Percentiles rank a stretch among this genome's conserved stretches.
phyloP scores from a whole-genome alignment of 768 basidiomycete genomes.

The Agaricus sinodeliciosus region DNA sequence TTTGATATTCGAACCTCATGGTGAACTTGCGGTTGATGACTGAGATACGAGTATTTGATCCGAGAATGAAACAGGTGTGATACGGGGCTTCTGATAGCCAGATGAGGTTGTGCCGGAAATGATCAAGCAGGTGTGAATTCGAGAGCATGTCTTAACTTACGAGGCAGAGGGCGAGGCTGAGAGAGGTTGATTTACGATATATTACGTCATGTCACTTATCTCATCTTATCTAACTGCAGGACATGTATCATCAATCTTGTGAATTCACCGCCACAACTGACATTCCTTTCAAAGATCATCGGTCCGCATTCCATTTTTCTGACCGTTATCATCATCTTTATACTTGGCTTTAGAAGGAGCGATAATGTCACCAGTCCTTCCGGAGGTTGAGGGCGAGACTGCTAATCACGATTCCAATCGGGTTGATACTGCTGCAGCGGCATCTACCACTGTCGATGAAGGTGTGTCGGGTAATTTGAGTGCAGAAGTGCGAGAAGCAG shows the following conservation, averaged over 20 bases:
- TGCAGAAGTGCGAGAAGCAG: background rate
- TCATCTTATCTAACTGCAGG: constrained; percentile 1
- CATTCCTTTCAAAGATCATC: too few species aligned
- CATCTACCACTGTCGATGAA: background rate
- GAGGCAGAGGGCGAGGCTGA: background rate
- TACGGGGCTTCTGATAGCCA: background rate
- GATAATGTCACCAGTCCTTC: background rate
- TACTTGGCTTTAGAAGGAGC: background rate
- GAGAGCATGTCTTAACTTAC: too few species aligned
- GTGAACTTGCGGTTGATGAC: constrained; percentile 1
- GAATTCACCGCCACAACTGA: too few species aligned
- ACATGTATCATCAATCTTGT: too few species aligned
- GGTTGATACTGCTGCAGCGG: background rate
- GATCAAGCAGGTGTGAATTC: too few species aligned
- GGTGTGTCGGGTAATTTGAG: background rate
- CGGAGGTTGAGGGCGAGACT: background rate
- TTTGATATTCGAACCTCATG: constrained; percentile 3
- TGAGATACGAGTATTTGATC: background rate
- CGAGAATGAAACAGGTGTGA: background rate
- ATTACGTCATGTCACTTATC: constrained; percentile 7
- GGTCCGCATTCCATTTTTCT: too few species aligned
- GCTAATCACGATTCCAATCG: background rate
- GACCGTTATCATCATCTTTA: background rate
- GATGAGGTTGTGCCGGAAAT: too few species aligned
- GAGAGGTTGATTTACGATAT: background rate